Base-by-base conservation (phyloP, 345 rosid species). In the Angophora floribunda region DNA sequence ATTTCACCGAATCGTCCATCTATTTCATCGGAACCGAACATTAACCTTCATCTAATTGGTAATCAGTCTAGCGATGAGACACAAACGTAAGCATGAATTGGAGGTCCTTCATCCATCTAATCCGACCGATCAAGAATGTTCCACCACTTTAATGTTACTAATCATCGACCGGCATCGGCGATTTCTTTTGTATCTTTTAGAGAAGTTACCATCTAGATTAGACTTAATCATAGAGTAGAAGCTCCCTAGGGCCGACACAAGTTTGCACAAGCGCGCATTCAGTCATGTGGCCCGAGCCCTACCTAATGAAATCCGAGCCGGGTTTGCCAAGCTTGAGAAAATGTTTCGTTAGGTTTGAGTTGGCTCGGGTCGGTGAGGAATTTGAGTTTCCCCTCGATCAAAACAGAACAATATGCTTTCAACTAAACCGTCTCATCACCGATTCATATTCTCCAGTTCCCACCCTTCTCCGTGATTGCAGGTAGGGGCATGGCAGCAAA, bases 121-220 rank as follows among this genome's bases (percentile, higher is more conserved):
- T 50, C 51, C 51, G 1, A 9, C 51, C 12, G 3, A 50, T 50
- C 51, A 50, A 50, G 51, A 50, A 50, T 13, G 51, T 50, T 50
- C 51, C 51, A 50, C 51, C 51, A 26, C n/a, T 26, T 59, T 26
- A 13, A 26, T 24, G 0, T 59, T 11, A 59, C 67, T 26, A 11
- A 0, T 15, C 78, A 63, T 8, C 0, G 75, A n/a, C 36, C 19
- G 0, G 7, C 32, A n/a, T n/a, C 36, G 4, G 2, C 41, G 8
- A n/a, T 63, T 7, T n/a, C 75, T 63, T n/a, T 30, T 0, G 0
- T 1, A 67, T 30, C 44, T 7, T 36, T 36, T 32, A 15, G 44
- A 36, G 44, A 67, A 67, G 22, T 30, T 2, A 67, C 78, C 9
- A 30, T 30, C 44, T 19, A 16, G 41, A 36, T 67, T 67, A 0